Conservation (phyloP, 148 eudicot genomes). For the Tetragonia tetragonoides region DNA sequence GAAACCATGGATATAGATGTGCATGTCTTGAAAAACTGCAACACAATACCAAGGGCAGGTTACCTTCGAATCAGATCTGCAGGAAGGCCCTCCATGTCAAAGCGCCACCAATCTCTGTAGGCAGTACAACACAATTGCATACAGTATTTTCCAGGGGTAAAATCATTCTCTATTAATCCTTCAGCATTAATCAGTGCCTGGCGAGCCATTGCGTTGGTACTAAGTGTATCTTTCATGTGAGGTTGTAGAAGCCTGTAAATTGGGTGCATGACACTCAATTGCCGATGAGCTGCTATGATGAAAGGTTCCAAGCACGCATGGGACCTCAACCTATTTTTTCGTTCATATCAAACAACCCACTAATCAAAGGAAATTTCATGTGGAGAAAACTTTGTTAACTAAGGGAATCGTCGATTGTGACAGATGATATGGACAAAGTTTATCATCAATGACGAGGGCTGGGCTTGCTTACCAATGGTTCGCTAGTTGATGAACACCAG, state of each 20-base stretch:
- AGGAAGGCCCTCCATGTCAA: slow-evolving; percentile 40
- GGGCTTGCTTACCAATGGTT: slow-evolving; percentile 54
- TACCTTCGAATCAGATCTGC: slow-evolving; percentile 41
- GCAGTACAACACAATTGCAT: slow-evolving; percentile 33
- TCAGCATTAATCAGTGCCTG: slow-evolving; percentile 29
- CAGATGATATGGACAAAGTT: no score
- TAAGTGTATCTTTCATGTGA: slow-evolving; percentile 36
- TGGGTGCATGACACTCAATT: slow-evolving; percentile 50
- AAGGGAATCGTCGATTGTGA: no score
- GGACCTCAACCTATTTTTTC: not conserved
- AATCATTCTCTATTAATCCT: slow-evolving; percentile 28
- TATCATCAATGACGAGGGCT: no score
- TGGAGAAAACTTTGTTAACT: no score
- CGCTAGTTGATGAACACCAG: slow-evolving; percentile 62
- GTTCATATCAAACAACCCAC: not conserved
- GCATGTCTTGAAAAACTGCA: no score
- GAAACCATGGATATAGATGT: no score
- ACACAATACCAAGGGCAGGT: no score
- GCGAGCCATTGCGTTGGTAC: slow-evolving; percentile 33
- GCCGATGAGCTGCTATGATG: slow-evolving; percentile 41
- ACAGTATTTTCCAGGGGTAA: slow-evolving; percentile 29
- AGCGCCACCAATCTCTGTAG: slow-evolving; percentile 38
- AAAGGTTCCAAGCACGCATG: slow-evolving; percentile 49
- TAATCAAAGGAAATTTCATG: not conserved
- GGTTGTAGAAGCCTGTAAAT: slow-evolving; percentile 40